Base-by-base conservation (phyloP, 805 yeast species). In the Ogataea trehaloabstinens region DNA sequence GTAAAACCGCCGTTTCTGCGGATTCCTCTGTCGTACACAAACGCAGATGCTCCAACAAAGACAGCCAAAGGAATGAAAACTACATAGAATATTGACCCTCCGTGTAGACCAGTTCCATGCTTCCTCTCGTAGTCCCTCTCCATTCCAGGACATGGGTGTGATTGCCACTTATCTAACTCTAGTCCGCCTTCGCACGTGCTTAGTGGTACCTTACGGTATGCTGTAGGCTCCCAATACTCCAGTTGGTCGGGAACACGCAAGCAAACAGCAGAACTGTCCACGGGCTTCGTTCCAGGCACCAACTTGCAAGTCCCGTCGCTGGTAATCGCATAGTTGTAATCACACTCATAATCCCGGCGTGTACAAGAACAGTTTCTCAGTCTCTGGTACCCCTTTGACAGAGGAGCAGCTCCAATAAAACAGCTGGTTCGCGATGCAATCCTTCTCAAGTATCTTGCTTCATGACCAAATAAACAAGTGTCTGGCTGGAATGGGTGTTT, bases 291-390 rank as follows among this genome's bases (percentile, higher is more conserved):
- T 0, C 96, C 97, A 16, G 71, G 67, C n/a, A 89, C 85, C 28
- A 89, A 73, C 56, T 78, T 78, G 66, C 99, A 93, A 3, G 93
- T 84, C 16, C 95, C 95, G 55, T 88, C 96, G 7, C 44, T 25
- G 35, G 80, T 80, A 42, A 82, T 72, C 41, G 63, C 75, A 60
- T 71, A 90, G 63, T 90, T 90, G 67, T 80, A 87, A 60, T 93
- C 99, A 73, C 99, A 93, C 62, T 93, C 99, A 56, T 68, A 93
- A 55, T 91, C 99, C 37, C 75, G 74, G 61, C 96, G 75, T 0
- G 93, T 73, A 66, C 99, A 93, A 1, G 82, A 58, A 66, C 99
- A 93, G 58, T 85, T 81, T 43, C 78, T 68, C 8, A 74, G 58
- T 10, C 74, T 67, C 47, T 71, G 73, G 54, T 70, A 75, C 1